Conservation (phyloP, 768 basidiomycete species). For the Suillus paluster region DNA sequence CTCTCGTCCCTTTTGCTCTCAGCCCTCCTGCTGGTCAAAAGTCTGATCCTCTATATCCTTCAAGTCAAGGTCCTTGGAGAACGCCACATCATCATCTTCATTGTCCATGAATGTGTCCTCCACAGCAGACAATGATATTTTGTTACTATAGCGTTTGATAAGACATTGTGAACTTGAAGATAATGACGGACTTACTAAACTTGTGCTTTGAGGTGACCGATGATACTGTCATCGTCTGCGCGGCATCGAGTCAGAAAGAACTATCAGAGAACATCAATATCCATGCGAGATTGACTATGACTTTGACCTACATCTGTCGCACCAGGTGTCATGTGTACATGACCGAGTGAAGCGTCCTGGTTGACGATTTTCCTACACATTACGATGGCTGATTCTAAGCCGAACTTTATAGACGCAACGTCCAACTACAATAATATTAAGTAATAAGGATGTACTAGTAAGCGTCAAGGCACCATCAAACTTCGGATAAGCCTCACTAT, state of each 20-base stretch:
- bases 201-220: conserved; percentile 12
- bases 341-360: conserved; percentile 4
- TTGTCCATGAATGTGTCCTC: not conserved
- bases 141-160: not conserved
- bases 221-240: not conserved
- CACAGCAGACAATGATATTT: not conserved
- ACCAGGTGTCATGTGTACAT: conserved; percentile 2
- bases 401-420: no score
- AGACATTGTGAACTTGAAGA: not conserved
- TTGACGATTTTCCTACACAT: conserved; percentile 15
- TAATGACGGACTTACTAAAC: conserved; percentile 11
- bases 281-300: not conserved
- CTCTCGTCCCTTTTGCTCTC: no score
- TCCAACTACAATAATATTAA: no score
- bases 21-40: not conserved
- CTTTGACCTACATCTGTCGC: conserved; percentile 5
- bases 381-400: not conserved
- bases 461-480: no score
- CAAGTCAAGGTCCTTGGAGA: not conserved
- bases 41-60: not conserved
- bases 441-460: no score
- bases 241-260: conserved; percentile 9
- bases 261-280: not conserved
- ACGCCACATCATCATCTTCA: not conserved
- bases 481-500: no score